A percentile compares a stretch with the other conserved stretches of the same genome.
Evolutionary conservation across 352 stramenopile genomes (phyloP).

Genomic region (Globisporangium perplexum): DNA sequence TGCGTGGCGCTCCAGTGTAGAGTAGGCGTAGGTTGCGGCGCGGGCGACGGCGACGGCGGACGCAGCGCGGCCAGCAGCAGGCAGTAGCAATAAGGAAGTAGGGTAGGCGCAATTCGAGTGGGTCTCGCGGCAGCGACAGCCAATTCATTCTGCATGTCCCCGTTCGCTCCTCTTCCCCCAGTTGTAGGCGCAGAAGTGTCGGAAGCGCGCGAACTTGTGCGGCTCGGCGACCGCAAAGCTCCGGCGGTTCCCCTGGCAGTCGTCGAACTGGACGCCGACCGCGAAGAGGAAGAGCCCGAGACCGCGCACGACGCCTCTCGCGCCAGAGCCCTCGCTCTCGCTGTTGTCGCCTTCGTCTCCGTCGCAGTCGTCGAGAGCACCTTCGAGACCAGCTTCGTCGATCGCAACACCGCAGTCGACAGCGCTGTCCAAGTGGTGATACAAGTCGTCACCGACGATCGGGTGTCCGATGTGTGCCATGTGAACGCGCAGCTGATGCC

Average conservation of each 20-base stretch:
- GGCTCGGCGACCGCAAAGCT: slow-evolving; percentile 42
- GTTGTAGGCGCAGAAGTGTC: slow-evolving; percentile 55
- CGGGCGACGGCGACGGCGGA: slow-evolving; percentile 3
- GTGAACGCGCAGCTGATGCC: slow-evolving; percentile 69
- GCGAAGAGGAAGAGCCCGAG: slow-evolving; percentile 50
- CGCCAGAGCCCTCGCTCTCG: too few species aligned
- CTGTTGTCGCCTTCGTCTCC: too few species aligned
- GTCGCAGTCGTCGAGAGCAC: not conserved
- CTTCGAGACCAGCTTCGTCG: too few species aligned
- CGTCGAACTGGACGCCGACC: slow-evolving; percentile 33
- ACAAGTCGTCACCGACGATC: slow-evolving; percentile 63
- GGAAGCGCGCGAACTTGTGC: slow-evolving; percentile 53
- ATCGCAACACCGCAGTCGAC: too few species aligned
- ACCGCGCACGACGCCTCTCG: slow-evolving; percentile 38
- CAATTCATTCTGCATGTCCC: slow-evolving; percentile 1
- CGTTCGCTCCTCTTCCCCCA: slow-evolving; percentile 12
- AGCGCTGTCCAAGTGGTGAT: slow-evolving; percentile 31
- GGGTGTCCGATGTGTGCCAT: slow-evolving; percentile 47
- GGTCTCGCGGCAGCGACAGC: not conserved
- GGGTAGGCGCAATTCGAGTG: slow-evolving; percentile 1
- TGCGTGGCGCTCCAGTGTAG: slow-evolving; percentile 2
- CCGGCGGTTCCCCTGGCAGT: slow-evolving; percentile 17
- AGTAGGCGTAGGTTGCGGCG: not conserved
- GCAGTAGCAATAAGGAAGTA: slow-evolving; percentile 7
- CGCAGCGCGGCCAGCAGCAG: not conserved